Evolutionary conservation across 1,284 basidiomycete species (phyloP), one percentile per base, ranked within the genome.

Genomic region (Trichosporon sp.): DNA sequence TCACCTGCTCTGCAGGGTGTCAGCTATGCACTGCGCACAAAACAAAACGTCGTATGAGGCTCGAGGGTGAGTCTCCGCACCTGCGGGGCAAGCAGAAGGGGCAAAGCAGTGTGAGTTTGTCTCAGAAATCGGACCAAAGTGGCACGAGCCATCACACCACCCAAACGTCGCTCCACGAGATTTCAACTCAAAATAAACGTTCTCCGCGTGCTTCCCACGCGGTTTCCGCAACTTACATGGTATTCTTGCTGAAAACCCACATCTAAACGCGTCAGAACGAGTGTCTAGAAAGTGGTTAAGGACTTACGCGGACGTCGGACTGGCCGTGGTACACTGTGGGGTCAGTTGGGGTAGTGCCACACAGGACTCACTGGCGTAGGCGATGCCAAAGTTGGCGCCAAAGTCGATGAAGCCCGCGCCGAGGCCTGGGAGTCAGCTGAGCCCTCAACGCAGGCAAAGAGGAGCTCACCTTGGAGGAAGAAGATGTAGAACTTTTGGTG

Each of bases 381-480:
- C 82, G 12, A 84, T 80, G 18, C 71, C 81, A 73, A 83, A 83
- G 72, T 84, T 84, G 12, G 77, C 78, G 8, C 80, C 81, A 18
- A 75, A 77, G 69, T 82, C 81, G 31, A 83, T 80, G 60, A 81
- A 66, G 69, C 68, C 68, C 11, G 69, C 71, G 34, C 66, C 21
- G 31, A 67, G 12, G 27, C 65, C 35, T 67, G 53, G 13, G 8
- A 11, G 65, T 65, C 21, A 56, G 65, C 34, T 25, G 8, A 3
- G 29, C 21, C 25, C 27, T 29, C 1, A 3, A 13, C 6, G 38
- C 18, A 18, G 13, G 9, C 3, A 3, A 3, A 1, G 18, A 8
- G 8, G 78, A 56, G 80, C 79, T 29, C 72, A 9, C 80, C 80
- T 67, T 83, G 82, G 25, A 80, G 67, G 29, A 80, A 69, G 25